A percentile compares a stretch with the other conserved stretches of the same genome.
These are phyloP conservation scores for Dryadomyces sulphureus DNA, from an alignment of 2,329 filamentous ascomycete species.

Conservation along the genomic window DNA sequence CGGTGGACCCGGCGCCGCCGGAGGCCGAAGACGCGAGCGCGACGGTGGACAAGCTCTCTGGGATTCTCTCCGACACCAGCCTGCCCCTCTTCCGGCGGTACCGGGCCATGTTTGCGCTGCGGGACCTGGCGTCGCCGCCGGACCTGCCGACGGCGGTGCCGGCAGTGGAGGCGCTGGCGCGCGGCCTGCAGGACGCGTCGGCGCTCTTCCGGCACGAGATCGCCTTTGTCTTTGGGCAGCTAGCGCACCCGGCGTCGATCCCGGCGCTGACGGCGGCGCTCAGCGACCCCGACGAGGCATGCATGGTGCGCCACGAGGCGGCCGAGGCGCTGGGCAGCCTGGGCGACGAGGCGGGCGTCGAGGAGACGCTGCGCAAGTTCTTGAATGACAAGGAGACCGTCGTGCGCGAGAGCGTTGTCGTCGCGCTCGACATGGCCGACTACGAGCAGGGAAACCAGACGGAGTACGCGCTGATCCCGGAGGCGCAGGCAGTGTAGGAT, in stretches of 20 bases:
- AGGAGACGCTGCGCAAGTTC: conserved; percentile 70
- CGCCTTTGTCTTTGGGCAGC: conserved; percentile 93
- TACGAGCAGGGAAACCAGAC: conserved; percentile 79
- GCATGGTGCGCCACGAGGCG: conserved; percentile 96
- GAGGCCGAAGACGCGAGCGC: conserved; percentile 44
- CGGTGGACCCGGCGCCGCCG: conserved; percentile 87
- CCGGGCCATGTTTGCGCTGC: conserved; percentile 92
- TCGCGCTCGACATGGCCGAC: conserved; percentile 95
- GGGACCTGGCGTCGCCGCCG: conserved; percentile 86
- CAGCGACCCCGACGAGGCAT: conserved; percentile 65
- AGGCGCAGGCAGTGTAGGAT: conserved; percentile 20
- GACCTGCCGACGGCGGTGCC: conserved; percentile 77
- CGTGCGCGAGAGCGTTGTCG: conserved; percentile 85
- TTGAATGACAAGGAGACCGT: conserved; percentile 84
- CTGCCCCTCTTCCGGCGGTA: conserved; percentile 83
- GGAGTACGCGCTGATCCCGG: conserved; percentile 85
- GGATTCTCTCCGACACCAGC: conserved; percentile 61
- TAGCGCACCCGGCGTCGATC: conserved; percentile 93
- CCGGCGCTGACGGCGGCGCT: conserved; percentile 70
- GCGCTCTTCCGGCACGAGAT: conserved; percentile 96
- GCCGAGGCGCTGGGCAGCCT: conserved; percentile 91
- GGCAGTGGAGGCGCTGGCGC: conserved; percentile 74
- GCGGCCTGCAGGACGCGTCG: conserved; percentile 71
- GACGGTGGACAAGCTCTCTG: conserved; percentile 52
- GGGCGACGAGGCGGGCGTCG: conserved; percentile 85